Evolutionary conservation across 2,329 filamentous ascomycete genomes (phyloP), one percentile per base, ranked within the genome.

Genomic region (Alternaria triticina): DNA sequence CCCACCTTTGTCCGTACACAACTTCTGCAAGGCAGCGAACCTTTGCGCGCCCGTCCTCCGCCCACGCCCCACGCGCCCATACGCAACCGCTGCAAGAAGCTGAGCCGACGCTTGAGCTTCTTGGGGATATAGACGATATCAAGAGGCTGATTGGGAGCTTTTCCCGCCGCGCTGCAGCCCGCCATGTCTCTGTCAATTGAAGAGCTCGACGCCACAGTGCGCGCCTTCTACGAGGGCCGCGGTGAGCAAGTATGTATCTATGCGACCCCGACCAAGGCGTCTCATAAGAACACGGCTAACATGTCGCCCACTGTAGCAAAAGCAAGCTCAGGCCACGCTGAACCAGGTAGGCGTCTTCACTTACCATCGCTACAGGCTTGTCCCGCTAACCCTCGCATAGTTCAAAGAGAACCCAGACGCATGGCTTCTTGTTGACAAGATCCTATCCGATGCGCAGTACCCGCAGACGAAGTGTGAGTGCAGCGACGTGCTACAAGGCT

Each of bases 361-460:
- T 65, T 11, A 28, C 64, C 62, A 28, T 57, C 56, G 36, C 56
- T 56, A 56, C 52, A 10, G 23, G 47, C 46, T n/a, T 23, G 43
- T 23, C 27, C 56, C 62, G 64, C 72, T 75, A 50, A 75, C 67
- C 47, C 57, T 51, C 23, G 54, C 70, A 67, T 77, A 98, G 93
- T 99, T 99, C 87, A 98, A 98, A 83, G 96, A 98, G 85, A 97
- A 98, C 77, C 94, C 95, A 62, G 96, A 99, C 84, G 91, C 96
- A 64, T 99, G 96, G 96, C 88, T 98, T 70, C 89, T 97, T 80
- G 96, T 98, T 75, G 96, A 97, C 80, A 94, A 97, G 84, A 97
- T 99, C 77, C 88, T 99, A 67, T 91, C 95, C 82, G 92, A 97
- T 81, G 92, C 96, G 69, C 91, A 91, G 80, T 97, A 97, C 80